Percentiles rank a stretch among this genome's conserved stretches.
phyloP scores from a whole-genome alignment of 306 rosid genomes.

The Pterocarpus macrocarpus region DNA sequence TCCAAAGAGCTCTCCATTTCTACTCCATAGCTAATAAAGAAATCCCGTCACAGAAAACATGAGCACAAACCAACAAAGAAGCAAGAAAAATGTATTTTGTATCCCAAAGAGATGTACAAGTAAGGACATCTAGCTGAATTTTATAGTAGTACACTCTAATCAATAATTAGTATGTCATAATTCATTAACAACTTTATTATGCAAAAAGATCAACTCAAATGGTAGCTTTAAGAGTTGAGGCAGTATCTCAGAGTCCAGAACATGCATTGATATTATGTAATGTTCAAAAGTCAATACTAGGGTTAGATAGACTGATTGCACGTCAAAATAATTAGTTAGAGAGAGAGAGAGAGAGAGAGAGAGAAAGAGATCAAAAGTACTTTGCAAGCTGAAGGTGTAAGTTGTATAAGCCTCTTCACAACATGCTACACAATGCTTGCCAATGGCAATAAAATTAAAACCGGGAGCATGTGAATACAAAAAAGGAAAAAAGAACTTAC shows the following conservation, averaged over 20 bases:
- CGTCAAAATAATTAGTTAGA: not conserved
- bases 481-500: not conserved
- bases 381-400: conserved; percentile 81
- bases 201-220: not conserved
- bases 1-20: no score
- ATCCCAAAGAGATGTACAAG: no score
- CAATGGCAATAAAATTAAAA: conserved; percentile 82
- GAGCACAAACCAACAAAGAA: no score
- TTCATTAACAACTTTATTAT: conserved; percentile 4
- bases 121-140: not conserved
- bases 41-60: no score
- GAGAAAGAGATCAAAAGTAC: conserved; percentile 47
- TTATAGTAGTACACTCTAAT: not conserved
- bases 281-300: conserved; percentile 2
- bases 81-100: no score
- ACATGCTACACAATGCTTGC: conserved; percentile 74
- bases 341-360: conserved; percentile 9
- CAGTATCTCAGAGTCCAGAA: conserved; percentile 10
- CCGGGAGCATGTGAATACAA: conserved; percentile 56
- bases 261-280: no score
- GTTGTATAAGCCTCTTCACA: conserved; percentile 84
- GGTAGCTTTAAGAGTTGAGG: conserved; percentile 13
- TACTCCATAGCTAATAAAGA: no score
- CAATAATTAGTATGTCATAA: not conserved
- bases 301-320: not conserved